phyloP scores from a whole-genome alignment of 2,329 filamentous ascomycete species.

The Ophiosphaerella herpotricha region DNA sequence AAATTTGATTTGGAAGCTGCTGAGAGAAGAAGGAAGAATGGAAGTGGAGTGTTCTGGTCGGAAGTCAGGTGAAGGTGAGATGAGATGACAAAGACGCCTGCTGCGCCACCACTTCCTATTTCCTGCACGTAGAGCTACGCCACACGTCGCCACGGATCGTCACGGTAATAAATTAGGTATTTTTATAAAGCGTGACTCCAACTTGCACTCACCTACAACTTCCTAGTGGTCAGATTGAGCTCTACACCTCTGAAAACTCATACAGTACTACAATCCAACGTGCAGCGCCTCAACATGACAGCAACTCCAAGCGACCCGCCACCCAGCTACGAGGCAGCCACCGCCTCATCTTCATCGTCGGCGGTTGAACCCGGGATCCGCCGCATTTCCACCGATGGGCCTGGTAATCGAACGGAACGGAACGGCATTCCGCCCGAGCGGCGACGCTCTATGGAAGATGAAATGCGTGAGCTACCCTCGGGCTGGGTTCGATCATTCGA shows the following conservation, averaged over 20 bases:
- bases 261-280: background rate
- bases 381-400: constrained; percentile 39
- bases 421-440: constrained; percentile 59
- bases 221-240: background rate
- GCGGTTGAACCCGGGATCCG: constrained; percentile 26
- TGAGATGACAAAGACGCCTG: background rate
- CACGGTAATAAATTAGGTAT: background rate
- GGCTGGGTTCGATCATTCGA: constrained; percentile 65
- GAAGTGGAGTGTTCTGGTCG: background rate
- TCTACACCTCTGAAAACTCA: background rate
- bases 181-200: background rate
- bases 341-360: constrained; percentile 21
- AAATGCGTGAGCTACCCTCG: constrained; percentile 57
- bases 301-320: constrained; percentile 33
- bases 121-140: constrained; percentile 2
- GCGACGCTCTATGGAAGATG: constrained; percentile 67
- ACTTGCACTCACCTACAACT: background rate
- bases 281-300: constrained; percentile 18
- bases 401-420: constrained; percentile 41
- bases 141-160: constrained; percentile 7
- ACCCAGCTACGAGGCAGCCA: constrained; percentile 41
- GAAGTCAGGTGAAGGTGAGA: background rate
- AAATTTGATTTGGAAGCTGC: background rate
- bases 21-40: background rate
- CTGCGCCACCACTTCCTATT: background rate